phyloP scores from a whole-genome alignment of 371 early-diverging fungal genomes.

The Sporodiniella umbellata region DNA sequence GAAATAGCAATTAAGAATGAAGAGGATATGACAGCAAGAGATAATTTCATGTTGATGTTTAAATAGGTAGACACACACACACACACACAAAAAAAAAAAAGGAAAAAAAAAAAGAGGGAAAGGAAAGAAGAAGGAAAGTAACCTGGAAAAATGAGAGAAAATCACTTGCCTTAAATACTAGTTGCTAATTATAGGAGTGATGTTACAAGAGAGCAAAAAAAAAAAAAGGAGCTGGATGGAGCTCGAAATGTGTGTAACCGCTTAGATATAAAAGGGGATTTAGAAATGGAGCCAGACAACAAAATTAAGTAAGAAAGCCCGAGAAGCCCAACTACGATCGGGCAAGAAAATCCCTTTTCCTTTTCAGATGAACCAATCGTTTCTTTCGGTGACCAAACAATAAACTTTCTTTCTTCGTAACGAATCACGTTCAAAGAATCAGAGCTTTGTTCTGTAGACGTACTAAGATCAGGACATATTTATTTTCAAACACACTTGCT shows the following conservation, averaged over 20 bases:
- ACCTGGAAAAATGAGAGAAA: background rate
- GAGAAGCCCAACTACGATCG: background rate
- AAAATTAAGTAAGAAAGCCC: background rate
- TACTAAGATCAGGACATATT: no score
- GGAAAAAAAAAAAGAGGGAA: slow-evolving; percentile 4
- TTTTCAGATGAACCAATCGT: background rate
- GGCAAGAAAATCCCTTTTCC: background rate
- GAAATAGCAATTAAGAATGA: slow-evolving; percentile 19
- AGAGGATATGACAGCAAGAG: slow-evolving; percentile 18
- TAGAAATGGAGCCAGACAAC: background rate
- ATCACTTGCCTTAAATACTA: background rate
- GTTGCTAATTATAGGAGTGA: slow-evolving; percentile 12
- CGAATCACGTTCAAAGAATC: no score
- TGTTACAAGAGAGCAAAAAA: slow-evolving; percentile 3
- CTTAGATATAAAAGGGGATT: background rate
- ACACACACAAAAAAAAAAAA: no score
- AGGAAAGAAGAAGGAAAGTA: slow-evolving; percentile 1
- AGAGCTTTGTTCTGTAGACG: no score
- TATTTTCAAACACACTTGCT: no score
- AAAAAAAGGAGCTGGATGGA: background rate
- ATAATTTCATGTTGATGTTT: slow-evolving; percentile 27
- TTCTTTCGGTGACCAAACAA: background rate
- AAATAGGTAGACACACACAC: no score
- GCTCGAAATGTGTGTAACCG: background rate
- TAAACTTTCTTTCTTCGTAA: background rate